Evolutionary conservation across 2,329 filamentous ascomycete species (phyloP).

Genomic region (Cercospora sp.): DNA sequence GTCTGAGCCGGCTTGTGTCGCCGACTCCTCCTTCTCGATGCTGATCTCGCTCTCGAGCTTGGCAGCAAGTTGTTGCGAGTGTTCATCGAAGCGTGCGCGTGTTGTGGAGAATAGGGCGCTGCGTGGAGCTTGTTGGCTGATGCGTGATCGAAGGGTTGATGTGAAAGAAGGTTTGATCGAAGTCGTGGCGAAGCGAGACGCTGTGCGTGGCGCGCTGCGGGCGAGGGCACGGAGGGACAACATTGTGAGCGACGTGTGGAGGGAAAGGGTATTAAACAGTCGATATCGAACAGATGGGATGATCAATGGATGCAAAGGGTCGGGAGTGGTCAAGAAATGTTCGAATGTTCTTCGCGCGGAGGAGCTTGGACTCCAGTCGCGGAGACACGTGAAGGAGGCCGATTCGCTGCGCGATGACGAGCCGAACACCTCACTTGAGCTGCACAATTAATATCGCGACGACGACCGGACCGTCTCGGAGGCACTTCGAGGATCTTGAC

Average conservation of each 20-base stretch:
- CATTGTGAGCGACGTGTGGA: slow-evolving; percentile 38
- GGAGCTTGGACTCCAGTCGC: slow-evolving; percentile 10
- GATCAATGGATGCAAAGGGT: background rate
- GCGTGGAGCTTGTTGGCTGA: slow-evolving; percentile 31
- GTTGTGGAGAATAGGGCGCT: slow-evolving; percentile 47
- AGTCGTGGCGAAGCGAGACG: slow-evolving; percentile 45
- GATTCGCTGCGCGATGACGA: slow-evolving; percentile 13
- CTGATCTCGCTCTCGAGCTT: slow-evolving; percentile 84
- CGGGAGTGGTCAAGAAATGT: slow-evolving; percentile 1
- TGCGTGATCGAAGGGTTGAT: slow-evolving; percentile 21
- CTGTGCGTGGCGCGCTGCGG: slow-evolving; percentile 48
- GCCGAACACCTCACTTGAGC: background rate
- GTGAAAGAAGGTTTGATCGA: slow-evolving; percentile 38
- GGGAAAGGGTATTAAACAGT: background rate
- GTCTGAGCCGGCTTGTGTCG: slow-evolving; percentile 57
- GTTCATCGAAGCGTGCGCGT: slow-evolving; percentile 45
- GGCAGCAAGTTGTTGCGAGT: slow-evolving; percentile 76
- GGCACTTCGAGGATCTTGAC: slow-evolving; percentile 59
- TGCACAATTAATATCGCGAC: background rate
- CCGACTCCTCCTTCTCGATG: slow-evolving; percentile 73
- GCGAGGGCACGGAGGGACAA: slow-evolving; percentile 49
- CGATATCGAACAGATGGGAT: slow-evolving; percentile 7
- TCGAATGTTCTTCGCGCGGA: slow-evolving; percentile 8
- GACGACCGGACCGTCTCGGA: slow-evolving; percentile 38
- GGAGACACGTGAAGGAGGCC: background rate